These are phyloP conservation scores for Aspergillus nidulans DNA, from an alignment of 495 filamentous ascomycete genomes.

Conservation along the genomic window DNA sequence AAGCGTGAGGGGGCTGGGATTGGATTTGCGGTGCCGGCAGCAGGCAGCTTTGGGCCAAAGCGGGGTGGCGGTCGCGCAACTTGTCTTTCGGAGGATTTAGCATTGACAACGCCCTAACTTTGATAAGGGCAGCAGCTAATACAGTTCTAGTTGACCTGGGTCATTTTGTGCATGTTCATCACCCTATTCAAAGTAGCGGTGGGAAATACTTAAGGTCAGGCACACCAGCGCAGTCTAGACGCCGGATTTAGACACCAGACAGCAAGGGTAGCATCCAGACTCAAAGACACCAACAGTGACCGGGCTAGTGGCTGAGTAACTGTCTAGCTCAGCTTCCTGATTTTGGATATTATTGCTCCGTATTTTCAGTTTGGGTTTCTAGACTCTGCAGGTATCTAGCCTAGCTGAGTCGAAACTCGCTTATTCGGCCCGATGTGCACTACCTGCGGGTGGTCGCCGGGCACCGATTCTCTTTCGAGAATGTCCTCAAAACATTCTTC, in stretches of 20 bases:
- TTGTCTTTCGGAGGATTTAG: conserved; percentile 2
- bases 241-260: neutral
- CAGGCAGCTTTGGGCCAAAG: conserved; percentile 9
- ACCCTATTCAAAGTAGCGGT: conserved; percentile 5
- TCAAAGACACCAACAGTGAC: neutral
- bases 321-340: neutral
- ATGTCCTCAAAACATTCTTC: no score
- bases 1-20: conserved; percentile 15
- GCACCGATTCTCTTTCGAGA: no score
- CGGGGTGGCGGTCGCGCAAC: conserved; percentile 15
- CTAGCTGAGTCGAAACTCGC: no score
- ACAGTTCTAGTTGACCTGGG: neutral
- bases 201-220: conserved; percentile 2
- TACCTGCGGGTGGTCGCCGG: no score
- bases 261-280: neutral
- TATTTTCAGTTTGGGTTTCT: no score
- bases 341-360: no score
- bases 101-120: neutral
- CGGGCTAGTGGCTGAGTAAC: neutral
- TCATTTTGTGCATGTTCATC: neutral
- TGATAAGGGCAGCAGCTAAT: conserved; percentile 2
- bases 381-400: no score
- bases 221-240: neutral
- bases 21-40: neutral
- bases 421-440: no score